These are phyloP conservation scores for Citrus mangshanensis DNA, from an alignment of 345 rosid genomes.

Conservation along the genomic window DNA sequence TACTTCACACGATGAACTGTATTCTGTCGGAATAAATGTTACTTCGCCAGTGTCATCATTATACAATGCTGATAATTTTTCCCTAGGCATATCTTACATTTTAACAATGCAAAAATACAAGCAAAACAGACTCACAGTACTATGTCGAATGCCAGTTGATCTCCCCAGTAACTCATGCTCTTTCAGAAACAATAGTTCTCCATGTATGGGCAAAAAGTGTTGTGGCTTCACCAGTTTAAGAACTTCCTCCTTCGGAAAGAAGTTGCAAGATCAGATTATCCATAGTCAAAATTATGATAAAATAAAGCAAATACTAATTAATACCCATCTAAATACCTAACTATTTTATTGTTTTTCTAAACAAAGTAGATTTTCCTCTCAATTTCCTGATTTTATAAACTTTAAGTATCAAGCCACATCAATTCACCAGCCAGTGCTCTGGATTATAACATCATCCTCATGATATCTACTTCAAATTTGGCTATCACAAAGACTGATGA, in stretches of 20 bases:
- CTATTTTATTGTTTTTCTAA: not conserved
- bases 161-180: constrained; percentile 96
- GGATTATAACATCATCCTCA: not conserved
- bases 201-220: constrained; percentile 95
- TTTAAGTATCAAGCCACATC: not conserved
- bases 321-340: not conserved
- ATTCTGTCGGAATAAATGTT: not conserved
- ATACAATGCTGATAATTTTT: not conserved
- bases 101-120: not conserved
- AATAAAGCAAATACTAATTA: no score
- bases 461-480: not conserved
- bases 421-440: not conserved
- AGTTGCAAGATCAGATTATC: constrained; percentile 7
- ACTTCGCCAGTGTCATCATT: not conserved
- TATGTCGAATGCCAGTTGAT: constrained; percentile 89
- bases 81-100: not conserved
- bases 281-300: not conserved
- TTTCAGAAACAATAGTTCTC: constrained; percentile 94
- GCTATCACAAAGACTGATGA: not conserved
- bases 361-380: not conserved
- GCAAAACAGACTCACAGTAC: constrained; percentile 66
- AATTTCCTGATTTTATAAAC: not conserved
- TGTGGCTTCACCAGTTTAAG: constrained; percentile 95
- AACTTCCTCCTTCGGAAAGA: constrained; percentile 79
- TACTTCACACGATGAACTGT: not conserved